These are phyloP conservation scores for Juncus inflexus DNA, from an alignment of 176 grass and related monocot species.

Conservation along the genomic window DNA sequence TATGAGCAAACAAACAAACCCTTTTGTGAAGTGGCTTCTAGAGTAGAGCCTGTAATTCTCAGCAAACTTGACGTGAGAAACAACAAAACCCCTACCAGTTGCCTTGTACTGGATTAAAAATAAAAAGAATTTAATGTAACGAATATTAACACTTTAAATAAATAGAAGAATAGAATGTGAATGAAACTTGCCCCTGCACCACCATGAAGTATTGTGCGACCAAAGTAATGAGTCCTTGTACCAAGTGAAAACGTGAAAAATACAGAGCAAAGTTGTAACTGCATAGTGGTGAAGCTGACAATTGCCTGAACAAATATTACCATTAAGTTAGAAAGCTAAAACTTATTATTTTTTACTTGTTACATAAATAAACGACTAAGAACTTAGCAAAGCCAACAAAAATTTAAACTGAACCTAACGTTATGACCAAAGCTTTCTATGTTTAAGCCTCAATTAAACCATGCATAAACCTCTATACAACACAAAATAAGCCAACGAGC, in stretches of 20 bases:
- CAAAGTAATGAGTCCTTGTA: constrained; percentile 97
- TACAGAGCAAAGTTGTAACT: constrained; percentile 86
- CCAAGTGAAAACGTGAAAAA: constrained; percentile 99
- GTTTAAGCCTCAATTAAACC: too few relatives aligned
- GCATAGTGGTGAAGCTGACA: constrained; percentile 86
- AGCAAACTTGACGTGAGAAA: constrained; percentile 84
- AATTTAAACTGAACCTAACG: too few relatives aligned
- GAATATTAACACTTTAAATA: too few relatives aligned
- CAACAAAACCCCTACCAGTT: constrained; percentile 97
- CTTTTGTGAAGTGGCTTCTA: constrained; percentile 96
- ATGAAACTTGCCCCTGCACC: constrained; percentile 54
- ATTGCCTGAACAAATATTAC: constrained; percentile 51
- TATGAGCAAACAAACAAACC: constrained; percentile 38
- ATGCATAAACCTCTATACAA: not conserved
- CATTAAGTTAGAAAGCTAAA: too few relatives aligned
- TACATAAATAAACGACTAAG: too few relatives aligned
- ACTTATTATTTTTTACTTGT: too few relatives aligned
- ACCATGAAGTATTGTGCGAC: constrained; percentile 97
- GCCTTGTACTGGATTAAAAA: constrained; percentile 66
- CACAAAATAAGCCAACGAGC: not conserved
- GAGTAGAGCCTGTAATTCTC: constrained; percentile 96
- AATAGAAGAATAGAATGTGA: not conserved
- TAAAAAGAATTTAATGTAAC: constrained; percentile 5
- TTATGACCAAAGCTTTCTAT: too few relatives aligned
- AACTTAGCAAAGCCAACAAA: too few relatives aligned